Base-by-base conservation (phyloP, 2,329 filamentous ascomycete genomes). In the Aspergillus sp. region DNA sequence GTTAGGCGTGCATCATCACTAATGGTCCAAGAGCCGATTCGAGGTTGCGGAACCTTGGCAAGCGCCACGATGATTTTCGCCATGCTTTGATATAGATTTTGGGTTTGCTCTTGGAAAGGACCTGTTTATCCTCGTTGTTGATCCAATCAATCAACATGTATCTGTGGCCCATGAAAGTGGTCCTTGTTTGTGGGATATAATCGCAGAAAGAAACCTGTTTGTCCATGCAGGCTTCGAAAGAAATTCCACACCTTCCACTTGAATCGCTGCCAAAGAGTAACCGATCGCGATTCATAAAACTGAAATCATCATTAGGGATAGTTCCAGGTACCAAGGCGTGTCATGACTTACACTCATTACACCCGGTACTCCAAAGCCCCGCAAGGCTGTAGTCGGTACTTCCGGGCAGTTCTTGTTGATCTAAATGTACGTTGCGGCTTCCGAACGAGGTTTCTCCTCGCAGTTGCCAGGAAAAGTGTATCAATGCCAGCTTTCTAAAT, bases 101-200 rank as follows among this genome's bases (percentile, higher is more conserved):
- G 22, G 23, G 22, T 22, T 28, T 25, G 23, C 15, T 50, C 47
- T 28, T 23, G 15, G 47, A 50, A 7, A 50, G 47, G 9, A 50
- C 28, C 22, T 17, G 22, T 11, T 28, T 22, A 28, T 17, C 23
- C 23, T 22, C 22, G 15, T 30, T 28, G 15, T 50, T 22, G 28
- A 50, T 50, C 22, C 28, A 50, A 22, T 50, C 47, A 50, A 50
- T 28, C 47, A 50, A 28, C 23, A 50, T 25, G 25, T 50, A 50
- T 30, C 23, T 11, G 9, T 38, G 34, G 34, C 11, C 34, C 11
- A 38, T 38, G 34, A 38, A 38, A 15, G 11, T 38, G 34, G 9
- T 15, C 34, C 34, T 38, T 9, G 9, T 17, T 9, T 38, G 34
- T 2, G 34, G 34, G 34, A 38, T 38, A 9, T 38, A 38, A 9